phyloP scores from a whole-genome alignment of 768 basidiomycete species.

The Rhodotorula taiwanensis region DNA sequence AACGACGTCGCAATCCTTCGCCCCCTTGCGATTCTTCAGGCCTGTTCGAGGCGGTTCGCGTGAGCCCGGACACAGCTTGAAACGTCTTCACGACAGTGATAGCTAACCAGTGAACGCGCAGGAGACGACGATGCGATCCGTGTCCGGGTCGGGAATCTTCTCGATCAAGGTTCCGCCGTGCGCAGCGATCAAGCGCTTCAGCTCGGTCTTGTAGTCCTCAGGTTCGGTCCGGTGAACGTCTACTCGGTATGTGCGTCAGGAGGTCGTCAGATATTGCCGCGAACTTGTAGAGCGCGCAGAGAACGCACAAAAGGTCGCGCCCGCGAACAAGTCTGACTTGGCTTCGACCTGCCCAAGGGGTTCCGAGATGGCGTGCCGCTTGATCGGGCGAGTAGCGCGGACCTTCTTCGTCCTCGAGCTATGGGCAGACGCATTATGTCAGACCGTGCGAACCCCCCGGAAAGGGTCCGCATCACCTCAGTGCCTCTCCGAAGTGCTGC shows the following conservation, averaged over 20 bases:
- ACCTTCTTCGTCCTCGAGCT: slow-evolving; percentile 35
- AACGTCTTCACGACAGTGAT: accelerated
- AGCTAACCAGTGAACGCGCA: background rate
- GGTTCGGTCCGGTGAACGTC: slow-evolving; percentile 14
- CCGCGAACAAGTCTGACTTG: slow-evolving; percentile 62
- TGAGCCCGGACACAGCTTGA: too few relatives aligned
- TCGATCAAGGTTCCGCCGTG: slow-evolving; percentile 44
- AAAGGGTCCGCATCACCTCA: too few relatives aligned
- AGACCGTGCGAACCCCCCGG: too few relatives aligned
- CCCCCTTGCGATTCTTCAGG: slow-evolving; percentile 7
- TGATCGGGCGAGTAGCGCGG: slow-evolving; percentile 42
- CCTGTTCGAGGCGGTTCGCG: background rate
- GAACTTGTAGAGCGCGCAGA: background rate
- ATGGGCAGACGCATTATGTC: background rate
- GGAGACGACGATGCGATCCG: slow-evolving; percentile 11
- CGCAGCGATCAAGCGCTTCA: slow-evolving; percentile 53
- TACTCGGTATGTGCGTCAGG: background rate
- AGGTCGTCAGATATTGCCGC: background rate
- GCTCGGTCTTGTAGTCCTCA: slow-evolving; percentile 60
- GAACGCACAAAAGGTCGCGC: slow-evolving; percentile 68
- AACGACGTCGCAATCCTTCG: slow-evolving; percentile 17
- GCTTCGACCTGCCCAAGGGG: slow-evolving; percentile 57
- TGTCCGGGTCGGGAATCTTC: background rate
- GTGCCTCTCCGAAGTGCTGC: slow-evolving; percentile 4
- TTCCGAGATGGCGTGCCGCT: slow-evolving; percentile 59